Conservation (phyloP, 2,329 filamentous ascomycete genomes). For the Aspergillus tamarii region DNA sequence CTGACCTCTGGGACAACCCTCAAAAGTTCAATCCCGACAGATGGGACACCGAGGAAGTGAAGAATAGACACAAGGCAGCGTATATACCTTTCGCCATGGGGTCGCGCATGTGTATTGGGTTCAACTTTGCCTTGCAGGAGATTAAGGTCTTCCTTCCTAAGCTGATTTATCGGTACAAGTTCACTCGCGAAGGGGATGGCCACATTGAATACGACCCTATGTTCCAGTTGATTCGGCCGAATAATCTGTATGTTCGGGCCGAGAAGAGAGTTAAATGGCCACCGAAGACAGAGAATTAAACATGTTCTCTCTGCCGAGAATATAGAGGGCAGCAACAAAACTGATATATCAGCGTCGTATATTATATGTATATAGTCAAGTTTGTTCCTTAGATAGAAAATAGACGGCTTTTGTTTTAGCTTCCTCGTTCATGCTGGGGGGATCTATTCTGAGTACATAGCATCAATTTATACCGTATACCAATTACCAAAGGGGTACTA, state of each 20-base stretch:
- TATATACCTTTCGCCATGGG: slow-evolving; percentile 65
- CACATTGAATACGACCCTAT: slow-evolving; percentile 43
- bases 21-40: slow-evolving; percentile 61
- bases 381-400: neutral
- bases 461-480: too few species aligned
- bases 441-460: too few species aligned
- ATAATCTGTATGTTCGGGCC: slow-evolving; percentile 30
- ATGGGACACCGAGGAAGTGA: slow-evolving; percentile 60
- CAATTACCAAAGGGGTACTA: too few species aligned
- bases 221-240: slow-evolving; percentile 32
- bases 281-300: slow-evolving; percentile 18
- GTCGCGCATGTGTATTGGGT: slow-evolving; percentile 62
- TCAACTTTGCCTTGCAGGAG: slow-evolving; percentile 66
- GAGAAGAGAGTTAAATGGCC: slow-evolving; percentile 30
- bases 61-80: slow-evolving; percentile 53
- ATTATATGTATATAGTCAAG: neutral
- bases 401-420: neutral
- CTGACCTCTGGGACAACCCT: slow-evolving; percentile 61
- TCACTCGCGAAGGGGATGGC: slow-evolving; percentile 53
- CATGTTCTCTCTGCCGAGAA: neutral
- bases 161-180: slow-evolving; percentile 63
- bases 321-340: neutral
- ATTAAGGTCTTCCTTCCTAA: slow-evolving; percentile 60
- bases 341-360: neutral
- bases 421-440: neutral